Percentiles rank a stretch among this genome's conserved stretches.
These are phyloP conservation scores for Leishmania turanica DNA, from an alignment of 208 protist genomes.

Conservation along the genomic window DNA sequence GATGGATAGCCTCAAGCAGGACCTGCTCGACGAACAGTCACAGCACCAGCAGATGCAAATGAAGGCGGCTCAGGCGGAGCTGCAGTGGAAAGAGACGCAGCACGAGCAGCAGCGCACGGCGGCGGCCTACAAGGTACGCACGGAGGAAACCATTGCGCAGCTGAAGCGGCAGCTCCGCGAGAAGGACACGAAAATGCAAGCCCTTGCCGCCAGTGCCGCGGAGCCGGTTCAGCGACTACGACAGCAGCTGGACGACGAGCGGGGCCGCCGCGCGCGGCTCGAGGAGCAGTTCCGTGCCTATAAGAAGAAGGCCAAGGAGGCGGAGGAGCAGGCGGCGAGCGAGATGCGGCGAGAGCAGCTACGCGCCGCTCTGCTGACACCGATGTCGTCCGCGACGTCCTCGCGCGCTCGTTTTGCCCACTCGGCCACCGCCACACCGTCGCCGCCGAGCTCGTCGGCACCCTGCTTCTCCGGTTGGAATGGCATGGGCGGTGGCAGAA, in stretches of 20 bases:
- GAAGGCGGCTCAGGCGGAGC: constrained; percentile 46
- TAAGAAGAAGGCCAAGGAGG: constrained; percentile 80
- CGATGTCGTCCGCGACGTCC: not conserved
- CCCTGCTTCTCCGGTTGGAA: not conserved
- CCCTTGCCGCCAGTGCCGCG: constrained; percentile 52
- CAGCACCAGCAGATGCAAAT: constrained; percentile 54
- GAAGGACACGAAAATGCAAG: constrained; percentile 77
- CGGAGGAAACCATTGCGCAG: constrained; percentile 61
- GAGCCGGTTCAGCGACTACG: constrained; percentile 82
- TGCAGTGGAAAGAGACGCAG: constrained; percentile 46
- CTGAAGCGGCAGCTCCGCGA: constrained; percentile 84
- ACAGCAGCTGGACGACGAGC: constrained; percentile 86
- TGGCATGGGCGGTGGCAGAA: not conserved
- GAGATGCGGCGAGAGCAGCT: constrained; percentile 85
- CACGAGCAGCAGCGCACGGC: constrained; percentile 51
- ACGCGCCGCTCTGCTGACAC: constrained; percentile 32
- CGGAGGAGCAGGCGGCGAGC: constrained; percentile 68
- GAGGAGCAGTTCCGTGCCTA: constrained; percentile 75
- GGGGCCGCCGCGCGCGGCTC: constrained; percentile 60
- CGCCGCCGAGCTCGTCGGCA: constrained; percentile 15
- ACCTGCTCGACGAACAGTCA: constrained; percentile 53
- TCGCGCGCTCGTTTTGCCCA: constrained; percentile 5
- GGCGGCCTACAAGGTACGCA: constrained; percentile 44
- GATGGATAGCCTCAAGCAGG: constrained; percentile 50
- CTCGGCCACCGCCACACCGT: constrained; percentile 19